phyloP scores from a whole-genome alignment of 208 protist genomes.

The Leishmania martiniquensis region DNA sequence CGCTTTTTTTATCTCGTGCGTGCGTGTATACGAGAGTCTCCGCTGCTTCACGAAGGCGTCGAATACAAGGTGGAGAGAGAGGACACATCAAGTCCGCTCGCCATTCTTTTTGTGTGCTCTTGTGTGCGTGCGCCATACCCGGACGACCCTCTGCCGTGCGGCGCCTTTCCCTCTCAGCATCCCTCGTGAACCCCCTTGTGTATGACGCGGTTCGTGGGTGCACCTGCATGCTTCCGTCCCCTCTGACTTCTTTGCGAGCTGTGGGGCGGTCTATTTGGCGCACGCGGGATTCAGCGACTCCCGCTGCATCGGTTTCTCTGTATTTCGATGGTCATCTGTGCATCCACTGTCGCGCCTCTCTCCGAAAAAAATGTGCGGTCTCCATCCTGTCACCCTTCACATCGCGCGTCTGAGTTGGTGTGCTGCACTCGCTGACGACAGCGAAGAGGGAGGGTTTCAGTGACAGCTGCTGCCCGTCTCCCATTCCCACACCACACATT shows the following conservation, averaged over 20 bases:
- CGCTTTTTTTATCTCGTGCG: constrained; percentile 10
- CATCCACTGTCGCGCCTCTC: neutral
- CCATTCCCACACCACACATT: neutral
- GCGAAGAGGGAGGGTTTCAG: neutral
- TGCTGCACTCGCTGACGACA: neutral
- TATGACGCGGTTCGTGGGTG: neutral
- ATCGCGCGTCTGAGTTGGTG: neutral
- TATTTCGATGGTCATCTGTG: neutral
- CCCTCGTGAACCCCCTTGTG: neutral
- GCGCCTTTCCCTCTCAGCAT: neutral
- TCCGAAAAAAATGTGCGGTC: neutral
- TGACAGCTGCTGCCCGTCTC: neutral
- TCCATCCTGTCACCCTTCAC: neutral
- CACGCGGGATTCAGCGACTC: neutral
- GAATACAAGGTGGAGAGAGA: constrained; percentile 2
- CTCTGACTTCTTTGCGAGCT: neutral
- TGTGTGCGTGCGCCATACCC: neutral
- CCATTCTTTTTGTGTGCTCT: neutral
- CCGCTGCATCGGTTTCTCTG: neutral
- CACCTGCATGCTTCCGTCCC: neutral
- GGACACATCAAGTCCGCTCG: neutral
- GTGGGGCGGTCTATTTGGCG: neutral
- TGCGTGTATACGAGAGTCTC: neutral
- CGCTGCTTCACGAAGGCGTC: constrained; percentile 1
- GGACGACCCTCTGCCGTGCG: neutral